phyloP scores from a whole-genome alignment of 192 early-diverging fungal genomes.

The Podila verticillata region DNA sequence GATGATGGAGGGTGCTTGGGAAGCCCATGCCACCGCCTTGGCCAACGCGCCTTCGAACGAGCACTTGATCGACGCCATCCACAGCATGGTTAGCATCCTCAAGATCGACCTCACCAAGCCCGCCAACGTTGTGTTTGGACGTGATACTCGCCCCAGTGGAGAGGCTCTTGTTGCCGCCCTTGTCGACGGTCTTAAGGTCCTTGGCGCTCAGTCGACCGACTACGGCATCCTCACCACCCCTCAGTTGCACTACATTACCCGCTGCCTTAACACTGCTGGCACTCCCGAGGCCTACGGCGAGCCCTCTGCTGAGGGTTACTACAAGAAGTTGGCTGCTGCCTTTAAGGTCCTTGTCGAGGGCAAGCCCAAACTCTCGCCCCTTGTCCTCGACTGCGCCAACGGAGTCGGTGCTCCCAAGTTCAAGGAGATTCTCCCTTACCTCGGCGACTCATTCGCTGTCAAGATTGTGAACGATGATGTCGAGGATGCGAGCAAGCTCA shows the following conservation, averaged over 20 bases:
- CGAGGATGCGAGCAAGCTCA: conserved; percentile 77
- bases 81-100: conserved; percentile 68
- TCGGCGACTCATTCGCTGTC: conserved; percentile 74
- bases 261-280: conserved; percentile 85
- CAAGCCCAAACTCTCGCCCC: conserved; percentile 69
- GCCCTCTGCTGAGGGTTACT: conserved; percentile 92
- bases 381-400: conserved; percentile 94
- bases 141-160: conserved; percentile 95
- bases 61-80: conserved; percentile 67
- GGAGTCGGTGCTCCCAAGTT: conserved; percentile 96
- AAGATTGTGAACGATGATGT: conserved; percentile 82
- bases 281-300: conserved; percentile 85
- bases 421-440: conserved; percentile 72
- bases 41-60: conserved; percentile 85
- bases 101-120: conserved; percentile 75
- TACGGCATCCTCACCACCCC: conserved; percentile 95
- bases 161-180: conserved; percentile 80
- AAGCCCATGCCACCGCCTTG: conserved; percentile 86
- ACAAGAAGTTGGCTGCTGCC: conserved; percentile 87
- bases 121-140: conserved; percentile 84
- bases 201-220: conserved; percentile 76
- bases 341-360: conserved; percentile 85
- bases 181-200: conserved; percentile 80
- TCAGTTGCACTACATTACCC: conserved; percentile 94
- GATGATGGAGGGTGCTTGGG: conserved; percentile 98